Base-by-base conservation (phyloP, 1,139 yeast species). In the Magnusiomyces paraingens region DNA sequence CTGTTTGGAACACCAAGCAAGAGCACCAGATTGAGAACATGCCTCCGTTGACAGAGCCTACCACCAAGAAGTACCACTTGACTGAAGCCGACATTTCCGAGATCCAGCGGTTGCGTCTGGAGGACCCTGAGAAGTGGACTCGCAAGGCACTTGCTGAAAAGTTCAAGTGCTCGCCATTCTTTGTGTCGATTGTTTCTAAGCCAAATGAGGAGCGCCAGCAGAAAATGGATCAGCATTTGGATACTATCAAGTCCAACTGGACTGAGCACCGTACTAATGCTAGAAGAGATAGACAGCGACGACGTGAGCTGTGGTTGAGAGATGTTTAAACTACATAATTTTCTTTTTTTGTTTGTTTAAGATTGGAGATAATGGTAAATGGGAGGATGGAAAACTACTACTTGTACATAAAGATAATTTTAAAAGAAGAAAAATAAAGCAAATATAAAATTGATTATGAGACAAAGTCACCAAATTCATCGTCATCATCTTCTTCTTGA, bases 51-150 rank as follows among this genome's bases (percentile, higher is more conserved):
- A 60, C 54, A 10, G 62, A 77, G 55, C 74, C 66, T 64, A 64
- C 66, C 10, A 74, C 74, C 26, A 82, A 83, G 65, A 72, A 72
- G 38, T 85, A 86, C 66, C 78, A 80, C 53, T 72, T 89, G 58
- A 79, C 82, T 1, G 81, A 82, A 12, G 80, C 76, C 32, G 81
- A 83, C 14, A 82, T 86, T 22, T 67, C 66, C 40, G 82, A 87
- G 68, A 84, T 91, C 57, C 79, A 77, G 61, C 63, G 71, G 47
- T 73, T 88, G 63, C 81, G 97, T 69, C 61, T 67, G 18, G 69
- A 75, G 49, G 83, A 89, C 59, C 93, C 93, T 0, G 72, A 68
- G 39, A 71, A 69, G 55, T 82, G 89, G 83, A 82, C 93, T 17
- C 78, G 90, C 61, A 77, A 80, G 56, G 80, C 78, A 32, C 75